These are phyloP conservation scores for Clavispora santaluciae DNA, from an alignment of 805 yeast genomes.

Conservation along the genomic window DNA sequence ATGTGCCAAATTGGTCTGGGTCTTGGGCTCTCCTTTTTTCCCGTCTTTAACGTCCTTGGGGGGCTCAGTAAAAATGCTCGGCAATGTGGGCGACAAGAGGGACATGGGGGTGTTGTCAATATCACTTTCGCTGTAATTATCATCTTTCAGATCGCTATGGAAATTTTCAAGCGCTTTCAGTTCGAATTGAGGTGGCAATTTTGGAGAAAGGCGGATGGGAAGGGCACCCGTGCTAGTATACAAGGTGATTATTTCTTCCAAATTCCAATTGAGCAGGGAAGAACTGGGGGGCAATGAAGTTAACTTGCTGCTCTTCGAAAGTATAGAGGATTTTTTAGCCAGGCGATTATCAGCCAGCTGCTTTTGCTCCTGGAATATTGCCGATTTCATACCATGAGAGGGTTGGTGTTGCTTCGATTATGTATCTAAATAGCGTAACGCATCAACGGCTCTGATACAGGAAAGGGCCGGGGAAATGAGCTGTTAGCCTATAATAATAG, in stretches of 20 bases:
- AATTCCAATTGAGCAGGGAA: constrained; percentile 24
- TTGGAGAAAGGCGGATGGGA: constrained; percentile 38
- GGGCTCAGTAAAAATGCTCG: constrained; percentile 18
- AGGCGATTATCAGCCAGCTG: constrained; percentile 7
- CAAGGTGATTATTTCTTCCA: constrained; percentile 33
- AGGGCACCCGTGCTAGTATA: constrained; percentile 29
- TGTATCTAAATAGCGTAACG: not conserved
- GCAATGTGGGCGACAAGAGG: constrained; percentile 31
- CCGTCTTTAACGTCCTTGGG: constrained; percentile 3
- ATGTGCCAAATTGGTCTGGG: constrained; percentile 6
- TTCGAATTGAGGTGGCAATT: constrained; percentile 25
- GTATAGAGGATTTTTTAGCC: constrained; percentile 5
- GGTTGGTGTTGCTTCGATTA: not conserved
- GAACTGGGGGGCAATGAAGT: not conserved
- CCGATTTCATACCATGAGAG: constrained; percentile 14
- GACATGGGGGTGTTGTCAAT: constrained; percentile 27
- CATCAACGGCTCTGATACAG: not conserved
- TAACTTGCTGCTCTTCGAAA: not conserved
- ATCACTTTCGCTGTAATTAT: constrained; percentile 12
- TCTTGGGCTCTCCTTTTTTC: not conserved
- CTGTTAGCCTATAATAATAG: too few species aligned
- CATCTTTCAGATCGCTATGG: constrained; percentile 5
- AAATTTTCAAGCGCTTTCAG: constrained; percentile 1
- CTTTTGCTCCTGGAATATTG: constrained; percentile 14
- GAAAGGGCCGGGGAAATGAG: not conserved